Percentiles rank a stretch among this genome's conserved stretches.
Conservation (phyloP, 192 early-diverging fungal genomes). For the Allomyces javanicus region DNA sequence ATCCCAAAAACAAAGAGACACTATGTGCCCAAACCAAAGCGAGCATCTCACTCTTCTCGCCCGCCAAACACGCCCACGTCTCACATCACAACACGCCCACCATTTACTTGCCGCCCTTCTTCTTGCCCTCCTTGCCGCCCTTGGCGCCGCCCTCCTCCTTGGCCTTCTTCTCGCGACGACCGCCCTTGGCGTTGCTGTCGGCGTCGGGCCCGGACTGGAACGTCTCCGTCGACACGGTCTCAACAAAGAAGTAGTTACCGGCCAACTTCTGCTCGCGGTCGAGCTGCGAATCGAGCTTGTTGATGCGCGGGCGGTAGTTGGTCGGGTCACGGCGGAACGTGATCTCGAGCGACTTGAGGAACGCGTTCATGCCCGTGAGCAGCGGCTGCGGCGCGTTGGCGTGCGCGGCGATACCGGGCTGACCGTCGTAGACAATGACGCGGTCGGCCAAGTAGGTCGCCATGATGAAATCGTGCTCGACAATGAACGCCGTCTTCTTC, state of each 20-base stretch:
- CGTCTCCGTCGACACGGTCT: slow-evolving; percentile 1
- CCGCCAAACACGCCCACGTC: too few species aligned
- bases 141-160: not conserved
- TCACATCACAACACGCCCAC: too few species aligned
- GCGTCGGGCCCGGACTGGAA: not conserved
- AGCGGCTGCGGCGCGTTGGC: slow-evolving; percentile 76
- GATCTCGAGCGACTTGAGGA: slow-evolving; percentile 75
- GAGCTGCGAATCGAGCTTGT: slow-evolving; percentile 83
- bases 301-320: slow-evolving; percentile 94
- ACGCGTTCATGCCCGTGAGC: slow-evolving; percentile 89
- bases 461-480: slow-evolving; percentile 99
- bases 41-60: too few species aligned
- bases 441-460: slow-evolving; percentile 91
- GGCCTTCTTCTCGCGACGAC: not conserved
- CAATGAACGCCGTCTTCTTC: slow-evolving; percentile 93
- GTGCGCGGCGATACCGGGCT: slow-evolving; percentile 58
- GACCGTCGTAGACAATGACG: slow-evolving; percentile 87
- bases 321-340: slow-evolving; percentile 95
- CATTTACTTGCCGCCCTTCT: not conserved
- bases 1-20: too few species aligned
- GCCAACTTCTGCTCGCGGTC: slow-evolving; percentile 86
- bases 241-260: slow-evolving; percentile 16
- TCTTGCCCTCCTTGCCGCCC: not conserved
- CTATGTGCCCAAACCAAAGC: too few species aligned
- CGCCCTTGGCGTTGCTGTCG: not conserved